phyloP scores from a whole-genome alignment of 208 protist genomes.

The Zelonia costaricensis region DNA sequence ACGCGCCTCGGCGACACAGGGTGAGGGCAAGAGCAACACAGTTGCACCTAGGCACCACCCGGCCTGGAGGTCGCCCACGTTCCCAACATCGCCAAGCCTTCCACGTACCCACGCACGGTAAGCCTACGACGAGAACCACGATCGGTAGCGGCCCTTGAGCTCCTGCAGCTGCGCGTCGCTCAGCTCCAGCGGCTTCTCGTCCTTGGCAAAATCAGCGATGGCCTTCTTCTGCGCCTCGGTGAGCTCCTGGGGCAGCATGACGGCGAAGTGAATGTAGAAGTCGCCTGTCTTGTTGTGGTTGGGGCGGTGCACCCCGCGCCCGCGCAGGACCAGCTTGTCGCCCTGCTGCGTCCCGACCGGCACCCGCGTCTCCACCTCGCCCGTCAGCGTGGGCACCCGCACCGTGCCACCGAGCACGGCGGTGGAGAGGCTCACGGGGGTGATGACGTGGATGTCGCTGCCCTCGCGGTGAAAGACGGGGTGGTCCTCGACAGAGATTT shows the following conservation, averaged over 20 bases:
- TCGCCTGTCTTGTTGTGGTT: conserved; percentile 87
- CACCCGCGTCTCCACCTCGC: conserved; percentile 86
- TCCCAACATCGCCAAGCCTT: no score
- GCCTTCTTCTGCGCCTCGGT: conserved; percentile 77
- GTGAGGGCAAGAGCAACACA: no score
- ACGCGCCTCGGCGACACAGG: no score
- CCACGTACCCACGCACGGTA: no score
- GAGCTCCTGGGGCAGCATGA: conserved; percentile 81
- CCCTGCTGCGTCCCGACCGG: conserved; percentile 88
- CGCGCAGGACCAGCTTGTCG: conserved; percentile 86
- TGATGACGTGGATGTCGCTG: conserved; percentile 84
- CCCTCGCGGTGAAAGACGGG: conserved; percentile 88
- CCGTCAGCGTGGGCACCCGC: conserved; percentile 78
- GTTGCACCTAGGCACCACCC: no score
- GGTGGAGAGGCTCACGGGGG: conserved; percentile 71
- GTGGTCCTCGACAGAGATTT: conserved; percentile 87
- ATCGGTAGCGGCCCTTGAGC: conserved; percentile 80
- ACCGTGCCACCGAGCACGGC: conserved; percentile 81
- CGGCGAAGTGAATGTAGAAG: conserved; percentile 90
- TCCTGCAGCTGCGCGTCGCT: conserved; percentile 79
- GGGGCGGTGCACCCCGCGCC: conserved; percentile 79
- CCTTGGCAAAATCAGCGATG: conserved; percentile 85
- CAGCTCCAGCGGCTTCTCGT: conserved; percentile 78
- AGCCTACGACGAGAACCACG: conserved; percentile 67
- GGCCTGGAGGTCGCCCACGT: no score